Evolutionary conservation across 2,329 filamentous ascomycete genomes (phyloP).

Genomic region (Epichloe festucae): DNA sequence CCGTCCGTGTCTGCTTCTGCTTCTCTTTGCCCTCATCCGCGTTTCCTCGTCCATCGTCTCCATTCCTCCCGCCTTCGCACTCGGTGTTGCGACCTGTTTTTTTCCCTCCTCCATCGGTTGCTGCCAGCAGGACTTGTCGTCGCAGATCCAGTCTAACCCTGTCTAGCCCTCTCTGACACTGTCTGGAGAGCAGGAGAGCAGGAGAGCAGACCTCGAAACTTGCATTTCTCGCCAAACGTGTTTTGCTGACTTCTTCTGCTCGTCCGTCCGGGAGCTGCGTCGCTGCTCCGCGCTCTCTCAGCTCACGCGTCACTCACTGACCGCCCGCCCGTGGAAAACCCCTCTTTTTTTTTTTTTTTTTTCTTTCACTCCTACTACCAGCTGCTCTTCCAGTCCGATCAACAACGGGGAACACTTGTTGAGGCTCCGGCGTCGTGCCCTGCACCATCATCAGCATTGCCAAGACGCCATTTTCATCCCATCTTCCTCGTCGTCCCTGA

Average conservation of each 20-base stretch:
- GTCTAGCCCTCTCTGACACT: no score
- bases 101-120: conserved; percentile 3
- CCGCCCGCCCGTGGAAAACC: conserved; percentile 1
- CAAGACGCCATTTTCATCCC: background rate
- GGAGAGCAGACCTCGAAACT: background rate
- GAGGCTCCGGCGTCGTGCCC: conserved; percentile 3
- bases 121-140: background rate
- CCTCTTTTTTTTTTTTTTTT: background rate
- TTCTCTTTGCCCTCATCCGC: conserved; percentile 3
- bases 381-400: conserved; percentile 3
- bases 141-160: no score
- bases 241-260: background rate
- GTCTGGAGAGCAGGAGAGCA: no score
- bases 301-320: conserved; percentile 3
- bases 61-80: background rate
- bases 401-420: conserved; percentile 1
- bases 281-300: background rate
- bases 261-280: background rate
- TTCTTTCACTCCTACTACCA: background rate
- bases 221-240: background rate
- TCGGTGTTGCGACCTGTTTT: background rate
- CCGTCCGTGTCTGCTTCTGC: conserved; percentile 7
- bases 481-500: conserved; percentile 1
- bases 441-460: conserved; percentile 4
- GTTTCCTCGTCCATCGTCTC: background rate